A percentile compares a stretch with the other conserved stretches of the same genome.
Conservation (phyloP, 345 rosid species). For the Raphanus sativus region DNA sequence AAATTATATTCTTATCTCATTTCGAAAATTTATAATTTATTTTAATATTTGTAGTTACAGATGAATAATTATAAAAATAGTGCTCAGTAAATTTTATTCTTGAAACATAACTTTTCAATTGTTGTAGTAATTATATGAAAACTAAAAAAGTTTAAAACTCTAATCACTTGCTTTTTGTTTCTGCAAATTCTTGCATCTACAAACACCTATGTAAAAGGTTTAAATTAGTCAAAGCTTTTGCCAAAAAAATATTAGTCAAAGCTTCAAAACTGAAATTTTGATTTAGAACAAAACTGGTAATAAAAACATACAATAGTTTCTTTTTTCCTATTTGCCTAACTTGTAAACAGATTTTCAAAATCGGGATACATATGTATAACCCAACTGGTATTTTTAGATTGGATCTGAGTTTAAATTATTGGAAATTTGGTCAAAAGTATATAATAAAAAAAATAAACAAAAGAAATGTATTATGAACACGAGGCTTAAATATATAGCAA, state of each 20-base stretch:
- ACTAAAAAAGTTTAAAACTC: not conserved
- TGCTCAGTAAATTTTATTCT: not conserved
- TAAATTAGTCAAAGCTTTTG: not conserved
- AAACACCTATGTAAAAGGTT: not conserved
- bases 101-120: not conserved
- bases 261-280: too few species aligned
- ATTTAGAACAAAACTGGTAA: too few species aligned
- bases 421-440: not conserved
- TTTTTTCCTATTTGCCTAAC: not conserved
- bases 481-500: not conserved
- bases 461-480: slow-evolving; percentile 11
- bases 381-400: not conserved
- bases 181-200: not conserved
- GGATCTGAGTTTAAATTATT: not conserved
- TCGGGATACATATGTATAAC: not conserved
- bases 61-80: not conserved
- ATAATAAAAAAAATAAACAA: not conserved
- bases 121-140: not conserved
- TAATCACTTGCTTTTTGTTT: not conserved
- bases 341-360: not conserved
- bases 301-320: not conserved
- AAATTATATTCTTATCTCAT: not conserved
- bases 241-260: too few species aligned
- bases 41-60: not conserved
- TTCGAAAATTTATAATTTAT: not conserved